phyloP scores from a whole-genome alignment of 2,329 filamentous ascomycete genomes.

The Fusarium pseudocircinatum region DNA sequence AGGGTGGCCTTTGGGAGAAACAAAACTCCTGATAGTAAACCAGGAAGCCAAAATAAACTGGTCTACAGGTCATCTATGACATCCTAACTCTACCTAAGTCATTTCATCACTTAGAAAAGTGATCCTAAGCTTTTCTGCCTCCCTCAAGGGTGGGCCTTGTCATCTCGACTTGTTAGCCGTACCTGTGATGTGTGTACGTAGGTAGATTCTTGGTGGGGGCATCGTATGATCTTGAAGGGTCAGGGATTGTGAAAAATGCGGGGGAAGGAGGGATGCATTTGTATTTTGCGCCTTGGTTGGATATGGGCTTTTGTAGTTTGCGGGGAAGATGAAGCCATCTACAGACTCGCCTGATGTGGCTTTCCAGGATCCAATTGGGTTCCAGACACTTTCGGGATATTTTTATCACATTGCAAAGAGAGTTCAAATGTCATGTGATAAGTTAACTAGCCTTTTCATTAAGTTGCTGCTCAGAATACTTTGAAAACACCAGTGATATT shows the following conservation, averaged over 20 bases:
- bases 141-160: not conserved
- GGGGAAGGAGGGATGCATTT: not conserved
- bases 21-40: not conserved
- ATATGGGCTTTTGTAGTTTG: not conserved
- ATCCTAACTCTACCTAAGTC: not conserved
- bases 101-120: not conserved
- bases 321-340: constrained; percentile 13
- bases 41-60: fast-evolving
- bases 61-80: fast-evolving
- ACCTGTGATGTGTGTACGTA: not conserved
- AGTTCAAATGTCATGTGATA: not conserved
- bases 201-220: not conserved
- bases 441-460: not conserved
- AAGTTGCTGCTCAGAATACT: not conserved
- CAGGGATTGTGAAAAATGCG: not conserved
- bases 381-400: not conserved
- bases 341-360: not conserved
- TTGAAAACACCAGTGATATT: too few relatives aligned
- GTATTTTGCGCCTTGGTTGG: not conserved
- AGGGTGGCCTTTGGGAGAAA: not conserved
- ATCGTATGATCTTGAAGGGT: not conserved
- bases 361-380: not conserved
- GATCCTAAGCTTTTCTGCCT: fast-evolving
- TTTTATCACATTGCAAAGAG: not conserved
- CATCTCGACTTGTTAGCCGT: not conserved